Base-by-base conservation (phyloP, 345 rosid genomes). In the Citrus medica region DNA sequence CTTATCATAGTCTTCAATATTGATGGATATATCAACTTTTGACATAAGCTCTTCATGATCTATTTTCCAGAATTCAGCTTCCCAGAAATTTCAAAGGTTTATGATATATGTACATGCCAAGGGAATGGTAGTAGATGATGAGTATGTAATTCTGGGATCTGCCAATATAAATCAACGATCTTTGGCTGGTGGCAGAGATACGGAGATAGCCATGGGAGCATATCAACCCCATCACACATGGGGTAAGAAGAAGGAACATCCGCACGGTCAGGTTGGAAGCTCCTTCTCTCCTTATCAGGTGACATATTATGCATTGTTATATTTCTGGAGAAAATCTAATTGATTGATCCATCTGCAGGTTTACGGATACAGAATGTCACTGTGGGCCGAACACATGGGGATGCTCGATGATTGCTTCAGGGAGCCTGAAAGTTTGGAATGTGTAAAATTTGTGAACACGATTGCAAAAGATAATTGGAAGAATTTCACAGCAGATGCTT, bases 331-430 rank as follows among this genome's bases (percentile, higher is more conserved):
- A 24, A 14, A 59, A 27, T 71, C 21, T 68, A 53, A 42, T 10
- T 25, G 33, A 68, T 63, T 24, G 5, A 7, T 73, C 63, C 46
- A 17, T 35, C 6, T 82, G 67, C 88, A 92, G 97, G 87, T 92
- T 25, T 89, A 87, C 12, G 96, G 97, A 71, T 94, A 91, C 72
- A 84, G 98, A 74, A 90, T 91, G 94, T 94, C 97, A 3, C 79
- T 94, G n/a, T 92, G 98, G 98, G 93, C 92, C 4, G 98, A 94
- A 83, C 98, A 94, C 84, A 67, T 90, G 84, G 96, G 87, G 16
- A 53, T 59, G 71, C 51, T 90, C 0, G 86, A 91, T 8, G 80
- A 81, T 37, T n/a, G 65, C 42, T 94, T 89, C 48, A 83, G 86
- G 64, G 87, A 86, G 69, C 91, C 97, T 1, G 89, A 87, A 69